Conservation (phyloP, 2,329 filamentous ascomycete genomes). For the Chrysosporium queenslandicum region DNA sequence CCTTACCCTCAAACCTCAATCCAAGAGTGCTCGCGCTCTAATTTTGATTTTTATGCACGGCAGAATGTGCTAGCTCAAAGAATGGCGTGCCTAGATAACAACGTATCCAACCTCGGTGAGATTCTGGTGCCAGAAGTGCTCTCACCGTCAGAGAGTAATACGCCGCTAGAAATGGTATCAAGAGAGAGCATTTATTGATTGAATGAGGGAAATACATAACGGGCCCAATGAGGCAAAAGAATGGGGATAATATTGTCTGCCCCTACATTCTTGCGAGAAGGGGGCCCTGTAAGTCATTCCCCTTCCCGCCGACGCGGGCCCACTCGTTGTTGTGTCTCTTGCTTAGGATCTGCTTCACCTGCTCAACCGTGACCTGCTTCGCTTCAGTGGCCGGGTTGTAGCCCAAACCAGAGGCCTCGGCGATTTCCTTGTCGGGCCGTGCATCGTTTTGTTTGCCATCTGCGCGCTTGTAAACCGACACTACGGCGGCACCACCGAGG, state of each 20-base stretch:
- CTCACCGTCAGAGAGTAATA: too few species aligned
- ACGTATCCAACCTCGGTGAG: too few species aligned
- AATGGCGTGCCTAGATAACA: too few species aligned
- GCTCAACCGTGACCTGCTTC: conserved; percentile 10
- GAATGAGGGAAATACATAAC: too few species aligned
- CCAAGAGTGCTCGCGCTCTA: too few species aligned
- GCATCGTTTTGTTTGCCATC: conserved; percentile 5
- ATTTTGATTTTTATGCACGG: too few species aligned
- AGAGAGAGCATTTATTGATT: too few species aligned
- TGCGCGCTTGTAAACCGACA: conserved; percentile 19
- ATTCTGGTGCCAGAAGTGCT: too few species aligned
- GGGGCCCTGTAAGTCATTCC: conserved; percentile 4
- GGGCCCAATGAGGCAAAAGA: not conserved
- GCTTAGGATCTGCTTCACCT: conserved; percentile 13
- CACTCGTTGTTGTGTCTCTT: conserved; percentile 11
- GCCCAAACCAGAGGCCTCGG: not conserved
- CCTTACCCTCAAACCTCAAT: too few species aligned
- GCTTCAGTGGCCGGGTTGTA: conserved; percentile 15
- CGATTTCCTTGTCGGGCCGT: conserved; percentile 1
- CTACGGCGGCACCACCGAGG: conserved; percentile 23
- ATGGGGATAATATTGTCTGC: not conserved
- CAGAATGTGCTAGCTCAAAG: too few species aligned
- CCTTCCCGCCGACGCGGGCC: conserved; percentile 10
- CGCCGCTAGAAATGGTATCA: too few species aligned
- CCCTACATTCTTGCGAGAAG: conserved; percentile 13